Base-by-base conservation (phyloP, 768 basidiomycete species). In the Piloderma croceum region DNA sequence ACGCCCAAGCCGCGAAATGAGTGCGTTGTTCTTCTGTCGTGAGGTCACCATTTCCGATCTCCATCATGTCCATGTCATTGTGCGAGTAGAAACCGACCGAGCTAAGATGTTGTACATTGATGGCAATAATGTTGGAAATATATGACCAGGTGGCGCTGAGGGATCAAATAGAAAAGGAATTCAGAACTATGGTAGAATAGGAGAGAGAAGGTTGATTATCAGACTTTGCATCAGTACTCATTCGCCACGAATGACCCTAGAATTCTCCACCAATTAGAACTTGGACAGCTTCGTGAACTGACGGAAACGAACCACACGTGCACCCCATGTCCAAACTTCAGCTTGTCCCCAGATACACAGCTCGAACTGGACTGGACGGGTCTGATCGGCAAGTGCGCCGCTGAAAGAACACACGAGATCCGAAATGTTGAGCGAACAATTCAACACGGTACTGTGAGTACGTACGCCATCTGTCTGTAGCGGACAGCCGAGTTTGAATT, bases 11-110 rank as follows among this genome's bases (percentile, higher is more conserved):
- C n/a, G 75, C 73, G 42, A 77, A 77, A 57, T 77, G 76, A 7
- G 74, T 74, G 5, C 74, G 65, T 33, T 76, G 61, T 45, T 77
- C 75, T 43, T 69, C 52, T 18, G 70, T 58, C 2, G 71, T 73
- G 15, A 76, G 55, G 24, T 53, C 60, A 3, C 76, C 76, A 46
- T 77, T 77, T 56, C 62, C 68, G 24, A 71, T 69, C 45, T 71
- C 67, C 67, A 71, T 70, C 74, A 76, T 77, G 50, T 77, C 75
- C 74, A 77, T 76, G 43, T 78, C 76, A 42, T 76, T 75, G 48
- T 77, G 75, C 1, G 67, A 60, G 29, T 55, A 66, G 48, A 77
- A 78, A 38, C 69, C 59, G 45, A 71, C 59, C 15, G 62, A 58
- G 13, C 63, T 56, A 13, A 73, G 47, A 46, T 71, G 59, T 13